Base-by-base conservation (phyloP, 1,284 basidiomycete genomes). In the Somion occarium region DNA sequence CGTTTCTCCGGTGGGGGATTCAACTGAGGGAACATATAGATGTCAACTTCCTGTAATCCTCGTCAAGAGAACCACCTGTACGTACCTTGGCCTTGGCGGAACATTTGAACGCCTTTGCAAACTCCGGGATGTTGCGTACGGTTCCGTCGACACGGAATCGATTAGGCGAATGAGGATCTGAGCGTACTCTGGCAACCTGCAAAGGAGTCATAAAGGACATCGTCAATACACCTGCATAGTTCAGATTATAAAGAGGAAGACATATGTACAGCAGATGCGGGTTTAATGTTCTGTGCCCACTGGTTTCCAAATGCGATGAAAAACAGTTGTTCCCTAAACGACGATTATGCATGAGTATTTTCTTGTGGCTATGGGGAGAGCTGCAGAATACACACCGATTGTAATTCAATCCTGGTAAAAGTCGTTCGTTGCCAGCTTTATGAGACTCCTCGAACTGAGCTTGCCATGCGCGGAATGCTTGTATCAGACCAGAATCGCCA, bases 401-500 rank as follows among this genome's bases (percentile, higher is more conserved):
- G 66, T 80, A 93, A 51, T 85, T 76, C 56, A 96, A 68, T n/a
- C 93, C 93, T 3, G 93, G 92, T 5, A 95, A 78, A 23, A 88
- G 68, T 61, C 80, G 85, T 64, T 91, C 85, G 48, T 74, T 73
- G 0, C 82, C 84, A n/a, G 70, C 74, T 47, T 75, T 65, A 47
- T 73, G 67, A 0, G 81, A 80, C 3, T 70, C 66, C 44, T 78
- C 66, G 59, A 78, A 83, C 53, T 90, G 83, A 9, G 75, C 73
- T 65, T 88, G 84, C 93, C 93, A 96, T 23, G 93, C 92, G n/a
- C 87, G 80, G 66, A 84, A 91, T 0, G 91, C 82, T 65, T 93
- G 90, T 30, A 93, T 85, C 34, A 95, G 74, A 27, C 91, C 92
- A 2, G 82, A 84, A 64, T 96, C 93, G 26, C 88, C 93, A 55